Evolutionary conservation across 805 yeast genomes (phyloP).

Genomic region (Cyberlindnera nakhonratchasimensis): DNA sequence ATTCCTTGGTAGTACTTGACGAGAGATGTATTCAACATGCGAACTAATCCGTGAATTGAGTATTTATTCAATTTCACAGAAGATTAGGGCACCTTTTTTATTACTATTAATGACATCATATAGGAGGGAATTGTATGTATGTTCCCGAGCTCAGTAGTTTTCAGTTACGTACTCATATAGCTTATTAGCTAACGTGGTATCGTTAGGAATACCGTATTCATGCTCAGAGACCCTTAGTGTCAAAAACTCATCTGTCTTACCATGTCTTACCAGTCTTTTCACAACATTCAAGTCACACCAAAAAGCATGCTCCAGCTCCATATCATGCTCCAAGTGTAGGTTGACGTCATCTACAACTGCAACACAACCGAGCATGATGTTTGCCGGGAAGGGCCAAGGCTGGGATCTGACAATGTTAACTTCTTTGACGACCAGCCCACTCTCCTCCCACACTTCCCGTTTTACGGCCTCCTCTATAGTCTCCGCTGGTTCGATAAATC

Average conservation of each 20-base stretch:
- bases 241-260: conserved; percentile 23
- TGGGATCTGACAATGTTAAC: conserved; percentile 71
- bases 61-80: too few species aligned
- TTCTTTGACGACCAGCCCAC: conserved; percentile 60
- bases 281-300: conserved; percentile 71
- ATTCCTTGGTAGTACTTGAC: too few species aligned
- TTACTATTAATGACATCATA: too few species aligned
- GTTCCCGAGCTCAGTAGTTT: conserved; percentile 9
- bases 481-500: conserved; percentile 94
- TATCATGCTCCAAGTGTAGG: conserved; percentile 65
- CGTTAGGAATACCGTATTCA: conserved; percentile 25
- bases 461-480: conserved; percentile 83
- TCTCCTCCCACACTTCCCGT: conserved; percentile 92
- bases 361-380: conserved; percentile 87
- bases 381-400: conserved; percentile 98
- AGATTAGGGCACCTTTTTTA: too few species aligned
- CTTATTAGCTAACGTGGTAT: conserved; percentile 26
- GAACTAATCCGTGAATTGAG: too few species aligned
- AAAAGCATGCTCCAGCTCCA: conserved; percentile 77
- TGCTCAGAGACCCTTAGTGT: conserved; percentile 15
- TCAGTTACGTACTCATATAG: conserved; percentile 26
- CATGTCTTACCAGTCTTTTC: conserved; percentile 34
- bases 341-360: conserved; percentile 64
- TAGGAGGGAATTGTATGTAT: too few species aligned
- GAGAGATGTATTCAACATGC: too few species aligned